Conservation (phyloP, 73 alveolate species). For the Symbiodinium natans region DNA sequence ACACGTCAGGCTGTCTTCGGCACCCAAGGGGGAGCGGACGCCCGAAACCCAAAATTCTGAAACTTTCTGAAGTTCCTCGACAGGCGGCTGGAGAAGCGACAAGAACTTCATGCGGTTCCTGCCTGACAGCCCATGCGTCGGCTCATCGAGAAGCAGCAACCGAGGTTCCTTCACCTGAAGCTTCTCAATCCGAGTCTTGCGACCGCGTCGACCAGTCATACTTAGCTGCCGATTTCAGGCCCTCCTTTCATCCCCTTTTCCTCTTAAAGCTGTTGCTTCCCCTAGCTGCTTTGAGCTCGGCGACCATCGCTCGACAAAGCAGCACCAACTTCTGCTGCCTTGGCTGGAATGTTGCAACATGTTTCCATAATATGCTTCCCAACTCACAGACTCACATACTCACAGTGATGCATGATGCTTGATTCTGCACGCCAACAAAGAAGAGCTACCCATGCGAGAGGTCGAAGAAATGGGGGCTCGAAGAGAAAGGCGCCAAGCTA, state of each 20-base stretch:
- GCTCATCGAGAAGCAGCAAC: conserved; percentile 75
- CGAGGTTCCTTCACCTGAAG: conserved; percentile 78
- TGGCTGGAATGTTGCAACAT: background rate
- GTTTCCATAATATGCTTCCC: too few relatives aligned
- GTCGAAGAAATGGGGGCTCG: conserved; percentile 59
- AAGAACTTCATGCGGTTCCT: conserved; percentile 41
- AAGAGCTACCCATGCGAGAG: conserved; percentile 65
- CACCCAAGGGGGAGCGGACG: too few relatives aligned
- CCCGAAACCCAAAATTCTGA: too few relatives aligned
- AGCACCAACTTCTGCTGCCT: conserved; percentile 91
- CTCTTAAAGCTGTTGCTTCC: too few relatives aligned
- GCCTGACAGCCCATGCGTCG: conserved; percentile 86
- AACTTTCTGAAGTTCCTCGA: too few relatives aligned
- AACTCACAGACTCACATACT: too few relatives aligned
- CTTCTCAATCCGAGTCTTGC: too few relatives aligned
- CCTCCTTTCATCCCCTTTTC: too few relatives aligned
- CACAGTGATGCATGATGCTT: too few relatives aligned
- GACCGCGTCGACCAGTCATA: too few relatives aligned
- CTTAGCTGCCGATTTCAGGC: too few relatives aligned
- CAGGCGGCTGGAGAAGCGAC: background rate
- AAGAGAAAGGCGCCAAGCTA: conserved; percentile 1
- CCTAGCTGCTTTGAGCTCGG: background rate
- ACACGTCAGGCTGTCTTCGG: too few relatives aligned
- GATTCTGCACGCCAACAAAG: background rate
- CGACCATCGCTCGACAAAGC: conserved; percentile 62